Evolutionary conservation across 139 green algal species (phyloP).

Genomic region (Chlamydomonas sphaeroides): DNA sequence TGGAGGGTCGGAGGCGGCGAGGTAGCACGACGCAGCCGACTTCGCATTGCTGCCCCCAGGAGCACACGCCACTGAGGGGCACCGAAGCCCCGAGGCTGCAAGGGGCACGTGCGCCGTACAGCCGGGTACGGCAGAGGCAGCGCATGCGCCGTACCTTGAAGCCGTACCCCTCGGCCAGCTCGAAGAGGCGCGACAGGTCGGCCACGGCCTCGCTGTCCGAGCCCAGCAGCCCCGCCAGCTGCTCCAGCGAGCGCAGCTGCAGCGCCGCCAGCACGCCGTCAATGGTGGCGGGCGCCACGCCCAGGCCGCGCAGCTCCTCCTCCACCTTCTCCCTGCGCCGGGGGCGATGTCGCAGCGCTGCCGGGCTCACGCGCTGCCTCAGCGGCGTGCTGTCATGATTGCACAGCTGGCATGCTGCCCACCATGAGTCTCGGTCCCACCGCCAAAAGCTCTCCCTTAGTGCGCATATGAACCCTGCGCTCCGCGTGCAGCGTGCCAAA

Average conservation of each 20-base stretch:
- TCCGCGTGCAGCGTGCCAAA: no score
- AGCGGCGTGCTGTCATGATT: no score
- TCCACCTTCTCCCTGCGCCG: slow-evolving; percentile 72
- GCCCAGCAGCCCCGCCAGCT: slow-evolving; percentile 70
- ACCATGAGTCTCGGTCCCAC: neutral
- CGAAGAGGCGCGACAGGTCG: slow-evolving; percentile 88
- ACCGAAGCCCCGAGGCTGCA: no score
- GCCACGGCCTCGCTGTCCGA: slow-evolving; percentile 63
- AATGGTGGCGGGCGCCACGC: slow-evolving; percentile 66
- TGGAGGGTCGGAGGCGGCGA: no score
- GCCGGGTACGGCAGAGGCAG: no score
- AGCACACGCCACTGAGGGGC: no score
- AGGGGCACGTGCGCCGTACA: no score
- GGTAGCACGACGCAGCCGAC: no score
- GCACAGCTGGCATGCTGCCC: no score
- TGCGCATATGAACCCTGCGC: no score
- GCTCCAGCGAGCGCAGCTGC: slow-evolving; percentile 62
- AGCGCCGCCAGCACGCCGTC: slow-evolving; percentile 78
- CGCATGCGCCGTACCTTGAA: slow-evolving; percentile 27
- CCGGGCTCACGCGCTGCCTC: no score
- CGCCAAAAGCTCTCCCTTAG: neutral
- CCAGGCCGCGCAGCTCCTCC: slow-evolving; percentile 72
- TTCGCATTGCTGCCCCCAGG: no score
- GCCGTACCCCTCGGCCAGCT: slow-evolving; percentile 88
- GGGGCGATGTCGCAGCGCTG: neutral